Evolutionary conservation across 169 alveolate genomes (phyloP).

Genomic region (Perkinsus marinus): DNA sequence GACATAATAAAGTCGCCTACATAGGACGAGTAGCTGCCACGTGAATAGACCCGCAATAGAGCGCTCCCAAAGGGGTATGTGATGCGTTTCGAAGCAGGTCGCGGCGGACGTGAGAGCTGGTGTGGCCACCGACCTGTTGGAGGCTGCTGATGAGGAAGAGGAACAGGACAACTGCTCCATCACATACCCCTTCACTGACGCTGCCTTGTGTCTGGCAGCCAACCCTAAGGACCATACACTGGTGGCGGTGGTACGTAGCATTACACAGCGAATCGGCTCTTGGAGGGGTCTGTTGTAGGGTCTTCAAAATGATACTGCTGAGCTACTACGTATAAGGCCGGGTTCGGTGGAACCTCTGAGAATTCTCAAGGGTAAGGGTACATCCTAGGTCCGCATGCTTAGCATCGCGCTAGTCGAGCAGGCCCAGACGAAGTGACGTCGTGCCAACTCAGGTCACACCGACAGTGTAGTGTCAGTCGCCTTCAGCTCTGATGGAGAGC

Average conservation of each 20-base stretch:
- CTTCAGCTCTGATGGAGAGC: slow-evolving; percentile 20
- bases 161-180: not conserved
- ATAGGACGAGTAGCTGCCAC: no score
- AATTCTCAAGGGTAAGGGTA: not conserved
- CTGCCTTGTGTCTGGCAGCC: not conserved
- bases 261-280: not conserved
- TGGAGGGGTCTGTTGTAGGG: not conserved
- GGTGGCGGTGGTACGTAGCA: not conserved
- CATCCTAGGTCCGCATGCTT: no score
- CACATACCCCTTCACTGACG: not conserved
- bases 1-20: no score
- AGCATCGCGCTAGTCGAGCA: no score
- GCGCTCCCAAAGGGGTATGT: no score
- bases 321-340: not conserved
- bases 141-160: not conserved
- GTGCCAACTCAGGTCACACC: slow-evolving; percentile 5
- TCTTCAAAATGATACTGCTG: not conserved
- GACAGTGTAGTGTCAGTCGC: slow-evolving; percentile 26
- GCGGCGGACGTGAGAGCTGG: not conserved
- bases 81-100: not conserved
- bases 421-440: no score
- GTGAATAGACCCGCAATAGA: no score
- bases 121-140: not conserved
- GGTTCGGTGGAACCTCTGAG: not conserved
- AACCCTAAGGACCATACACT: not conserved